Conservation (phyloP, 768 basidiomycete genomes). For the Mycena olivaceomarginata region DNA sequence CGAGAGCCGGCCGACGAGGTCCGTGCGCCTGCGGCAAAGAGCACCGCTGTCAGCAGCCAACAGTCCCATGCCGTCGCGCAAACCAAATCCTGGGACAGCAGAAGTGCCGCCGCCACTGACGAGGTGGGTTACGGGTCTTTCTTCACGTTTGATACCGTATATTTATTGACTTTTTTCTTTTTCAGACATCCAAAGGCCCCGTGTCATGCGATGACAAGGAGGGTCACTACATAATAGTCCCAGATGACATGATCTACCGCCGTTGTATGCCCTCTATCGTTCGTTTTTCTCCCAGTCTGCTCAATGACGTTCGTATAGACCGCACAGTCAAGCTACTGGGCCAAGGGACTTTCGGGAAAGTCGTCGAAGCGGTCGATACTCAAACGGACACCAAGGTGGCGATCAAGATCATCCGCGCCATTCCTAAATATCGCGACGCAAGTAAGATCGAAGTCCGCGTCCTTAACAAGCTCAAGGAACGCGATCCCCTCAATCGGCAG, state of each 20-base stretch:
- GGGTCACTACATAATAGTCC: conserved; percentile 97
- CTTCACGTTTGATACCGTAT: conserved; percentile 49
- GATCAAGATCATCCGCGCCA: conserved; percentile 98
- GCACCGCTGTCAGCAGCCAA: conserved; percentile 70
- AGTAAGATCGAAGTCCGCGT: conserved; percentile 99
- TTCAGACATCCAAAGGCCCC: conserved; percentile 78
- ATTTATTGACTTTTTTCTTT: conserved; percentile 49
- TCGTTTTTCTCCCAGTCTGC: conserved; percentile 37
- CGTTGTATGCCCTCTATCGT: conserved; percentile 77
- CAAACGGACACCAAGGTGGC: conserved; percentile 88
- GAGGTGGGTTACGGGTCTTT: conserved; percentile 72
- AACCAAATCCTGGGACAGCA: conserved; percentile 81
- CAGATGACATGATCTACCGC: conserved; percentile 91
- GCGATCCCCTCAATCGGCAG: conserved; percentile 93
- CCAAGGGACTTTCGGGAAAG: conserved; percentile 99
- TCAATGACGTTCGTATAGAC: conserved; percentile 70
- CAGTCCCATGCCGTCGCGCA: conserved; percentile 69
- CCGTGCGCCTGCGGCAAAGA: conserved; percentile 81
- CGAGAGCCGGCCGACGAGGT: conserved; percentile 85
- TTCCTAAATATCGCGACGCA: conserved; percentile 99
- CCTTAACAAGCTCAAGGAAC: conserved; percentile 91
- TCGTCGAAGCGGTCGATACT: conserved; percentile 93
- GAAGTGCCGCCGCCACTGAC: conserved; percentile 77
- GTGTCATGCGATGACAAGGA: conserved; percentile 97
- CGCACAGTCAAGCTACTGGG: conserved; percentile 93